Base-by-base conservation (phyloP, 1,284 basidiomycete genomes). In the Leccinum cinnamomeum region DNA sequence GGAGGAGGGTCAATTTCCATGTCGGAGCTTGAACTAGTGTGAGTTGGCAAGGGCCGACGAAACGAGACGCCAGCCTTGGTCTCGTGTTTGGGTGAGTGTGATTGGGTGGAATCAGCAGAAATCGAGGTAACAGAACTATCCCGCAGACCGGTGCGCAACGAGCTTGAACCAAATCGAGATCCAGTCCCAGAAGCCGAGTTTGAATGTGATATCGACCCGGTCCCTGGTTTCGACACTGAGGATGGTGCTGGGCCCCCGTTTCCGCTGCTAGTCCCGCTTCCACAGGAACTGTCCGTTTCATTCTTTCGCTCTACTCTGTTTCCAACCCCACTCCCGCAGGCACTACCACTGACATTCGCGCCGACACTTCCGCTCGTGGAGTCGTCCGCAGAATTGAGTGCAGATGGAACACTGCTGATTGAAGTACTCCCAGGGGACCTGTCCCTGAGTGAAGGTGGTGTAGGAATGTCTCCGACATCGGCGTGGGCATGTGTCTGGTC, bases 91-190 rank as follows among this genome's bases (percentile, higher is more conserved):
- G 41, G 59, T 10, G 55, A 61, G 41, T 57, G 55, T 3, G 71
- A 73, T 48, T 67, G 71, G 2, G 58, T 63, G 28, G 75, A 72
- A 33, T 58, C 58, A 48, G 58, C 62, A 37, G 74, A 74, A 57
- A 75, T 53, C 39, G 72, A 74, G 16, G 72, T 74, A 18, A 59
- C 74, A 6, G 75, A 76, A 28, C 72, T 72, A 25, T 70, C 74
- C 56, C 60, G 63, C 53, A 76, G 53, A 62, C 66, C 65, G 56
- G 58, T 44, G 30, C 53, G 70, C 58, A 76, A 55, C 54, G 71
- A 58, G 55, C 70, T 66, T 50, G 69, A 69, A 57, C 73, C 65
- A 51, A 71, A 63, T 16, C 55, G 64, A 57, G 74, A 77, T n/a
- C 66, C 62, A 6, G 65, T 64, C 7, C 66, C 72, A 53, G 72